These are phyloP conservation scores for Phytopythium aichiense DNA, from an alignment of 352 stramenopile species.

Conservation along the genomic window DNA sequence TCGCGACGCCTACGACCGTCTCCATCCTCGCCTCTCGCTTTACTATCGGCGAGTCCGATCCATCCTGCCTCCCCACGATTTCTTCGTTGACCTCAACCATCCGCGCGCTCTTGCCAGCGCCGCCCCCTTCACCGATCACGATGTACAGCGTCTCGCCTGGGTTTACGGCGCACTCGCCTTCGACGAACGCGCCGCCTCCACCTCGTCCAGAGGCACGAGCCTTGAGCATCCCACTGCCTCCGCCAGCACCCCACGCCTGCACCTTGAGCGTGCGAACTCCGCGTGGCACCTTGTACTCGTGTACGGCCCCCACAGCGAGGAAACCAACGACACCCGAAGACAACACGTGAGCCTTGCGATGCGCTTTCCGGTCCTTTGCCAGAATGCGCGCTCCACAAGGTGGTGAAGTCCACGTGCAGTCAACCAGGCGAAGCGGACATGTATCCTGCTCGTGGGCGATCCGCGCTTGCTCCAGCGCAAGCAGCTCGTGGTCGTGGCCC, in stretches of 20 bases:
- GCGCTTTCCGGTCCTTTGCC: slow-evolving; percentile 57
- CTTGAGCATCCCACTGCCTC: slow-evolving; percentile 57
- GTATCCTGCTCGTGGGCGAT: slow-evolving; percentile 70
- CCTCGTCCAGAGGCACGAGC: slow-evolving; percentile 45
- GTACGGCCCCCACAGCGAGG: slow-evolving; percentile 43
- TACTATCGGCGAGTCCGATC: slow-evolving; percentile 14
- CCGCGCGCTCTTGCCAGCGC: slow-evolving; percentile 32
- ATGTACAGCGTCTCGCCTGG: slow-evolving; percentile 73
- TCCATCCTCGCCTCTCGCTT: slow-evolving; percentile 25
- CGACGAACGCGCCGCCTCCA: slow-evolving; percentile 64
- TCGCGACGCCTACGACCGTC: slow-evolving; percentile 38
- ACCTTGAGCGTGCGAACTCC: slow-evolving; percentile 62
- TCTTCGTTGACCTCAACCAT: slow-evolving; percentile 25
- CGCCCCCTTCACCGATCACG: slow-evolving; percentile 43
- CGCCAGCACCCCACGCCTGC: slow-evolving; percentile 67
- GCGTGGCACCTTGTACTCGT: slow-evolving; percentile 64
- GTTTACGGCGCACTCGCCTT: slow-evolving; percentile 50
- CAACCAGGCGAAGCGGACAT: slow-evolving; percentile 55
- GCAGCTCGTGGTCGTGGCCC: slow-evolving; percentile 50
- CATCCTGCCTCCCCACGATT: neutral
- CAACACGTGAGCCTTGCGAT: slow-evolving; percentile 54
- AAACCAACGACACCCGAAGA: slow-evolving; percentile 59
- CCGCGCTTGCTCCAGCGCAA: slow-evolving; percentile 61
- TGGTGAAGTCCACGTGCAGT: slow-evolving; percentile 56
- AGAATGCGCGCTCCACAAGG: slow-evolving; percentile 45